Evolutionary conservation across 306 rosid genomes (phyloP).

Genomic region (Citrullus colocynthis): DNA sequence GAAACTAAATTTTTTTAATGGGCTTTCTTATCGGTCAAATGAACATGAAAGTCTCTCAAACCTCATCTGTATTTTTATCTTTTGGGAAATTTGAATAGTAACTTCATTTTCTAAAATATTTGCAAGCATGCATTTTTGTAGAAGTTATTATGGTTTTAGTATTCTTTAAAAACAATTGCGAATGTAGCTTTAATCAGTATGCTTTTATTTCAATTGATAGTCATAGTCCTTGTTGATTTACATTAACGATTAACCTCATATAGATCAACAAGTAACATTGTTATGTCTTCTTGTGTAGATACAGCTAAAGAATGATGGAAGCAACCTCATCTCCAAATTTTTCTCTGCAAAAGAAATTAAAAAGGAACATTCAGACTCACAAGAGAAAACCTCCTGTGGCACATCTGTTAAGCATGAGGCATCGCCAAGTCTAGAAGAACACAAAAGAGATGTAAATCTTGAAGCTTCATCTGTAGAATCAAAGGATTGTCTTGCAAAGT

Average conservation of each 20-base stretch:
- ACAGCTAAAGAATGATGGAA: conserved; percentile 35
- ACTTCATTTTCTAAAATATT: neutral
- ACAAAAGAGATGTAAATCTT: conserved; percentile 4
- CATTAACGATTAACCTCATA: neutral
- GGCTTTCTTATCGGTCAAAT: neutral
- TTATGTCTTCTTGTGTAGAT: conserved; percentile 30
- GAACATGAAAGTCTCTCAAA: neutral
- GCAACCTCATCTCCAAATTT: conserved; percentile 46
- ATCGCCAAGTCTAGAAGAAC: conserved; percentile 17
- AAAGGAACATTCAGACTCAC: conserved; percentile 20
- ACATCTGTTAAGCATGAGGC: conserved; percentile 15
- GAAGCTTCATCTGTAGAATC: conserved; percentile 11
- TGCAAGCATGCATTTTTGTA: neutral
- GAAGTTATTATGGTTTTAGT: neutral
- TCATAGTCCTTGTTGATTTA: neutral
- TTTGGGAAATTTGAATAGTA: neutral
- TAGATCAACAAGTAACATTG: neutral
- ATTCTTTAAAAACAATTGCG: neutral
- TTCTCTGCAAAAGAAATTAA: conserved; percentile 35
- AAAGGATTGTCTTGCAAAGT: conserved; percentile 8
- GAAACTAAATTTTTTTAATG: neutral
- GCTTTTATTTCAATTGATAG: neutral
- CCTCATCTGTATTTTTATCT: neutral
- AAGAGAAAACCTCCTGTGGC: neutral
- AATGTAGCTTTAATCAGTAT: neutral